These are phyloP conservation scores for Exsudoporus frostii DNA, from an alignment of 768 basidiomycete species.

Conservation along the genomic window DNA sequence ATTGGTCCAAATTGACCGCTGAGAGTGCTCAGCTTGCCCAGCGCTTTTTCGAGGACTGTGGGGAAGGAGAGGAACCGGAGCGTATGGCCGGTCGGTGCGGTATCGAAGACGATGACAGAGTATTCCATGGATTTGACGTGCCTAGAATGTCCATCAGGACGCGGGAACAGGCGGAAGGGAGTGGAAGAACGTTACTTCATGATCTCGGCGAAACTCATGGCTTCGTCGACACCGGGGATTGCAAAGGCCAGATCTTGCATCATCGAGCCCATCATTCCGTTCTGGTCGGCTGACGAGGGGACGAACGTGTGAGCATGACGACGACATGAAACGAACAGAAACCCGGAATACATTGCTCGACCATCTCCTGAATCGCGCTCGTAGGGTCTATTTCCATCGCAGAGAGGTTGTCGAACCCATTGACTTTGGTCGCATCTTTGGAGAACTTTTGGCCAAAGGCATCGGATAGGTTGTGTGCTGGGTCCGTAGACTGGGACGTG, in stretches of 20 bases:
- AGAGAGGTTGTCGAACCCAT: conserved; percentile 93
- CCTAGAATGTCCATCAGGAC: conserved; percentile 39
- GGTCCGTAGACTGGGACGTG: conserved; percentile 82
- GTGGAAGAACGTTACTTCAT: conserved; percentile 71
- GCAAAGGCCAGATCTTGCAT: conserved; percentile 99
- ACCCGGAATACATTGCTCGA: conserved; percentile 76
- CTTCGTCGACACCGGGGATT: conserved; percentile 98
- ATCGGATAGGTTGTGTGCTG: conserved; percentile 99
- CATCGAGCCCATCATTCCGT: conserved; percentile 97
- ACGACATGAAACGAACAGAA: neutral
- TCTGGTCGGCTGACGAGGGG: conserved; percentile 64
- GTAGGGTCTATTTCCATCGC: conserved; percentile 99
- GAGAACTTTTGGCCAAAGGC: conserved; percentile 99
- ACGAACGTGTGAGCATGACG: neutral
- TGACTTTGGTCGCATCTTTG: conserved; percentile 97
- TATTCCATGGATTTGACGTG: conserved; percentile 99
- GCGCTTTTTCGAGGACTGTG: conserved; percentile 92
- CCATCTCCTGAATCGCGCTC: conserved; percentile 98
- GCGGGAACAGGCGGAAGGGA: too few relatives aligned
- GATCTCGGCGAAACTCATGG: conserved; percentile 99
- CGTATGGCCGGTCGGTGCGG: conserved; percentile 97
- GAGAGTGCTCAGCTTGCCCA: conserved; percentile 91
- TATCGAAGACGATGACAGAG: conserved; percentile 99
- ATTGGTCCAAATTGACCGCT: conserved; percentile 96
- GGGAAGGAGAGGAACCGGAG: conserved; percentile 99